phyloP scores from a whole-genome alignment of 768 basidiomycete genomes.

The Xerocomus potaroensis region DNA sequence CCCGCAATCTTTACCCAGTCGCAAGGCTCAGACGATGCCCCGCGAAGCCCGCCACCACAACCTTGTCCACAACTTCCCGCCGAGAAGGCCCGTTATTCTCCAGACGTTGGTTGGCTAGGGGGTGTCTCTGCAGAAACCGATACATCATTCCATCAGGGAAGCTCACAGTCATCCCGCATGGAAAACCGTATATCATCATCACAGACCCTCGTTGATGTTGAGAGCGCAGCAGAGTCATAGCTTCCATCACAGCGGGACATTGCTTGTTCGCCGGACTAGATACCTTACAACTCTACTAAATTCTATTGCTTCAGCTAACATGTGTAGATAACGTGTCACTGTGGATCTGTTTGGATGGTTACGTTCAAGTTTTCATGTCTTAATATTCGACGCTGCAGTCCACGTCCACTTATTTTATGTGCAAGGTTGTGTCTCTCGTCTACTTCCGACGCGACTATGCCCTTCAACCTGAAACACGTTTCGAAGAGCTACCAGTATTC shows the following conservation, averaged over 20 bases:
- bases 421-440: not conserved
- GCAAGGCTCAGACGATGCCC: constrained; percentile 27
- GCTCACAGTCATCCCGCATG: constrained; percentile 27
- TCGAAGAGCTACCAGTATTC: not conserved
- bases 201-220: constrained; percentile 29
- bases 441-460: not conserved
- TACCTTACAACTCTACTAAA: constrained; percentile 27
- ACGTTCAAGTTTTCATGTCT: constrained; percentile 12
- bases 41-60: constrained; percentile 31
- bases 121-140: constrained; percentile 19
- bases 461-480: constrained; percentile 4
- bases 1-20: constrained; percentile 70
- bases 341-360: constrained; percentile 13
- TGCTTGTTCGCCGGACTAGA: constrained; percentile 10
- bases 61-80: constrained; percentile 28
- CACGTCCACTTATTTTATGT: constrained; percentile 2
- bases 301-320: constrained; percentile 32
- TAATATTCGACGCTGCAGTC: not conserved
- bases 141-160: constrained; percentile 23
- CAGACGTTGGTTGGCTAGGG: constrained; percentile 34
- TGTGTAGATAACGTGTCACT: constrained; percentile 14
- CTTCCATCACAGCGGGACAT: constrained; percentile 6
- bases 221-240: constrained; percentile 21
- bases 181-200: constrained; percentile 27
- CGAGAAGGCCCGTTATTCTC: constrained; percentile 43